phyloP scores from a whole-genome alignment of 768 basidiomycete genomes.

The Termitomyces heimii region DNA sequence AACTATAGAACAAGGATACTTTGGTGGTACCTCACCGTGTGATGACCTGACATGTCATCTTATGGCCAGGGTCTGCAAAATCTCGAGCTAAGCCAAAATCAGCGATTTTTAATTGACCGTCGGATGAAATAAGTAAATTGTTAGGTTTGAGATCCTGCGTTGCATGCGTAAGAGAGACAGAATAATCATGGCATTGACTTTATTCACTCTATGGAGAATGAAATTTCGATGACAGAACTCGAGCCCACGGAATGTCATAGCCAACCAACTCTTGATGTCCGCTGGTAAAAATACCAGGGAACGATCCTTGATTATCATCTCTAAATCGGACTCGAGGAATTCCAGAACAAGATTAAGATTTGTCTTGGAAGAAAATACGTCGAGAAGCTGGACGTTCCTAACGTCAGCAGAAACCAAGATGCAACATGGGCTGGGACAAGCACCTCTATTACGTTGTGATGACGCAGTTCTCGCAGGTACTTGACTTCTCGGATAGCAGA shows the following conservation, averaged over 20 bases:
- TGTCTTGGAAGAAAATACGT: constrained; percentile 94
- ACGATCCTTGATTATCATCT: constrained; percentile 94
- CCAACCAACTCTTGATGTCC: constrained; percentile 99
- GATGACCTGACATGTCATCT: constrained; percentile 98
- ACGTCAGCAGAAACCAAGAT: not conserved
- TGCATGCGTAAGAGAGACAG: not conserved
- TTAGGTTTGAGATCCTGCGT: constrained; percentile 95
- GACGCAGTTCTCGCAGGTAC: constrained; percentile 88
- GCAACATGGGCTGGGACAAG: constrained; percentile 9
- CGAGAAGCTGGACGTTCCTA: constrained; percentile 61
- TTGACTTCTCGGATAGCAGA: constrained; percentile 98
- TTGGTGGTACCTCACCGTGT: constrained; percentile 62
- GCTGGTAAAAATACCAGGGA: constrained; percentile 88
- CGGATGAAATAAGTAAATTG: constrained; percentile 88
- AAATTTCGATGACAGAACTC: constrained; percentile 97
- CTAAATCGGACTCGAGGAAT: constrained; percentile 93
- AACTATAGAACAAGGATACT: not conserved
- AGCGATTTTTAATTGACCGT: constrained; percentile 92
- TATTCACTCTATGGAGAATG: constrained; percentile 81
- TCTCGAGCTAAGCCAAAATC: constrained; percentile 99
- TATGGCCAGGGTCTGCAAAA: constrained; percentile 89
- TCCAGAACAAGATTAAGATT: constrained; percentile 97
- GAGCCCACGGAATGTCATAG: constrained; percentile 95
- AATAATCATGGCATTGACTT: not conserved
- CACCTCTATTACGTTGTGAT: constrained; percentile 94